Conservation (phyloP, 345 rosid genomes). For the Capsella bursapastoris region DNA sequence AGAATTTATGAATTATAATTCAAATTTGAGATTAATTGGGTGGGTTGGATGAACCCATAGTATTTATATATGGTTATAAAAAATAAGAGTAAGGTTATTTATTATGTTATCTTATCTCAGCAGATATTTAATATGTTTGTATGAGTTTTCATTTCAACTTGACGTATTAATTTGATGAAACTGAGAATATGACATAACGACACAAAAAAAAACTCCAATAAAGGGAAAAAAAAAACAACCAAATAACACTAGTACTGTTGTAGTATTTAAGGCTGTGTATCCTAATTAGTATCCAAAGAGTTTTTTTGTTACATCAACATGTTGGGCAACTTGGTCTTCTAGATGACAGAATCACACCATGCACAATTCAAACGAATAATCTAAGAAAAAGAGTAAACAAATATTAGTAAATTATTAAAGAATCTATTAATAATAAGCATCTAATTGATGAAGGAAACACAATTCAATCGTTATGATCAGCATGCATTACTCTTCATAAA, state of each 20-base stretch:
- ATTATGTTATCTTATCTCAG: conserved; percentile 32
- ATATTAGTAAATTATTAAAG: not conserved
- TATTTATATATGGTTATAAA: not conserved
- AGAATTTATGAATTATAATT: not conserved
- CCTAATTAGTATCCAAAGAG: conserved; percentile 29
- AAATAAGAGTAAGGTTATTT: not conserved
- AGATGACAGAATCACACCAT: conserved; percentile 42
- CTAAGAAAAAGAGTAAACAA: conserved; percentile 3
- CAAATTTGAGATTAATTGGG: conserved; percentile 11
- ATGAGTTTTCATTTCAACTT: conserved; percentile 23
- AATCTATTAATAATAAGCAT: not conserved
- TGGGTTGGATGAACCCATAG: not conserved
- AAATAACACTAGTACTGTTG: too few relatives aligned
- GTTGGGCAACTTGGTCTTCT: conserved; percentile 42
- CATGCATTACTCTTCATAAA: conserved; percentile 8
- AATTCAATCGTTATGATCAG: not conserved
- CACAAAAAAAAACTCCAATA: not conserved
- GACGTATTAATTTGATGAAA: conserved; percentile 35
- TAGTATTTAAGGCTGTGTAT: conserved; percentile 35
- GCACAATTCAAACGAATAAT: conserved; percentile 29
- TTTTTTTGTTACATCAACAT: conserved; percentile 25
- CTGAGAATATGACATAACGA: conserved; percentile 37
- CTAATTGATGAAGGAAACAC: not conserved
- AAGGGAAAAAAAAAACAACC: not conserved
- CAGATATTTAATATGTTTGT: conserved; percentile 30